Evolutionary conservation across 1,139 yeast species (phyloP), one percentile per base, ranked within the genome.

Genomic region (Suhomyces bokatorum): DNA sequence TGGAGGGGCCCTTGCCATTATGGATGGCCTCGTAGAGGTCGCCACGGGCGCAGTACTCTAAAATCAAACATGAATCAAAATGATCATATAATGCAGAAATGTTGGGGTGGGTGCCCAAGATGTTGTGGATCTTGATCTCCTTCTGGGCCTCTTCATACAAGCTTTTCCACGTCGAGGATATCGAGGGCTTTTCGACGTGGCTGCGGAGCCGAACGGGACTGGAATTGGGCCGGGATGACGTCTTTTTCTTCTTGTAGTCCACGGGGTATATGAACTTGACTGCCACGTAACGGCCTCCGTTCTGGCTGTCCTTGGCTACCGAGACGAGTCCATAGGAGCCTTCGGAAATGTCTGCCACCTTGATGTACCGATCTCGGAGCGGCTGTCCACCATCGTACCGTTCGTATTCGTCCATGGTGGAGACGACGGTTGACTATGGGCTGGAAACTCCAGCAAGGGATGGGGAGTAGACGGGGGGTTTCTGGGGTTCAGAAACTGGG

Each of bases 271-370:
- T 85, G 62, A 87, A 88, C 66, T 91, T 91, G 51, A 91, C 83
- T 3, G 97, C 97, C 28, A 87, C 96, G 44, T 87, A 66, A 43
- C 73, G 68, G 52, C 78, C 70, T 39, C 72, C 66, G 26, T 69
- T 60, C 34, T 60, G 55, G 6, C 77, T 70, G 63, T 91, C 97
- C 57, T 82, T 83, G 6, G 97, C 97, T 29, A 91, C 76, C 1
- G 96, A 84, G 9, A 91, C 98, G 43, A 87, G 78, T 36, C 98
- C 98, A 64, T 89, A 91, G 0, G 97, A 89, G 31, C 98, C 98
- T 64, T 88, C 93, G 63, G 93, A 88, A 48, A 91, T 80, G 58
- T 86, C 91, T 44, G 85, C 82, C 13, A 89, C 77, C 58, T 85
- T 83, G 48, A 72, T 69, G 69, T 90, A 91, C 49, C 88, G 73